These are phyloP conservation scores for Microcyclosporella mali DNA, from an alignment of 2,329 filamentous ascomycete species.

Conservation along the genomic window DNA sequence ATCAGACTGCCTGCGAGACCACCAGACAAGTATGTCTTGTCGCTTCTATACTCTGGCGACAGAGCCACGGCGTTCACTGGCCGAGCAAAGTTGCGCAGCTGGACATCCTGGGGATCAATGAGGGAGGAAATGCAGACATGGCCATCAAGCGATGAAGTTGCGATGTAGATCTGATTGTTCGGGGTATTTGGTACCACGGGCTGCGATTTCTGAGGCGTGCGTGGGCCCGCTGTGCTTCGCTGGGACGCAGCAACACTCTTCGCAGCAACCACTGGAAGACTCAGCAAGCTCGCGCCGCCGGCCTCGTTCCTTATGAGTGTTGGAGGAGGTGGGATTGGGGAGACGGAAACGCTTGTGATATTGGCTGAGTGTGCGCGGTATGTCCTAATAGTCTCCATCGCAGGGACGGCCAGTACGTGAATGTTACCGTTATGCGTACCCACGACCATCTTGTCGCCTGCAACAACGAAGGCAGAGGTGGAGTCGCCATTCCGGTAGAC, in stretches of 20 bases:
- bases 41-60: conserved; percentile 90
- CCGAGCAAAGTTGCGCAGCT: conserved; percentile 84
- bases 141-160: conserved; percentile 89
- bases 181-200: conserved; percentile 62
- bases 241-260: conserved; percentile 4
- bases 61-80: conserved; percentile 87
- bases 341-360: conserved; percentile 82
- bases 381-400: conserved; percentile 71
- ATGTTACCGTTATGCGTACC: conserved; percentile 97
- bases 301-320: conserved; percentile 15
- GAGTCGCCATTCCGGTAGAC: conserved; percentile 94
- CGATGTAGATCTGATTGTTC: conserved; percentile 88
- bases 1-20: conserved; percentile 83
- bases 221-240: conserved; percentile 11
- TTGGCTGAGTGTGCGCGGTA: conserved; percentile 93
- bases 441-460: conserved; percentile 95
- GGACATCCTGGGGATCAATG: conserved; percentile 81
- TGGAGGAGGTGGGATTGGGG: conserved; percentile 67
- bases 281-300: conserved; percentile 13
- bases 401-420: conserved; percentile 77
- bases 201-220: conserved; percentile 32
- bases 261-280: conserved; percentile 9
- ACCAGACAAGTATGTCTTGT: conserved; percentile 83
- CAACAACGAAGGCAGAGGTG: conserved; percentile 82
- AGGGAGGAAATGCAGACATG: conserved; percentile 89